Percentiles rank a stretch among this genome's conserved stretches.
phyloP scores from a whole-genome alignment of 2,329 filamentous ascomycete species.

The Cadophora malorum region DNA sequence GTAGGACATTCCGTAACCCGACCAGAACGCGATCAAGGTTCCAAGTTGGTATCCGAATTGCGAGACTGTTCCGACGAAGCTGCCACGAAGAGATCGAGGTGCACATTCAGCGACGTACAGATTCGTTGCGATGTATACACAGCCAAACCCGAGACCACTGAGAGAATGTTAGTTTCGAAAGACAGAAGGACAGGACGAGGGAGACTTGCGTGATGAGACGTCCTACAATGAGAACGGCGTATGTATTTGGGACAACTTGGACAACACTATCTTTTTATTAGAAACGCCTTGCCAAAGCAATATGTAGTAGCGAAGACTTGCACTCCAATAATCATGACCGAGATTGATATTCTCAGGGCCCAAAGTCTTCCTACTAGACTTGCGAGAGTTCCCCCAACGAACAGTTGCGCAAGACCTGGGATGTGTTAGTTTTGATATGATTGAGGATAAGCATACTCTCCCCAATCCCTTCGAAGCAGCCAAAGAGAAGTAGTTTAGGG shows the following conservation, averaged over 20 bases:
- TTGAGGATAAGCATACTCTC: background rate
- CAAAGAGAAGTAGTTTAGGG: background rate
- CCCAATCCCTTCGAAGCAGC: background rate
- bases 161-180: background rate
- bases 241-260: constrained; percentile 51
- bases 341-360: constrained; percentile 50
- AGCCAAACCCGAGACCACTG: constrained; percentile 51
- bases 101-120: constrained; percentile 52
- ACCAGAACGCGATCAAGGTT: constrained; percentile 53
- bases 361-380: constrained; percentile 48
- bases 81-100: constrained; percentile 48
- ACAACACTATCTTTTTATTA: constrained; percentile 42
- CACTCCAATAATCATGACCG: constrained; percentile 50
- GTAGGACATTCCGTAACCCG: constrained; percentile 52
- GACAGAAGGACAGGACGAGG: background rate
- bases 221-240: constrained; percentile 49
- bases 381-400: constrained; percentile 49
- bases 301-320: constrained; percentile 26
- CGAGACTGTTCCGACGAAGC: constrained; percentile 49
- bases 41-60: constrained; percentile 54
- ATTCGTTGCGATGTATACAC: constrained; percentile 51
- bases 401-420: constrained; percentile 48
- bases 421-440: background rate
- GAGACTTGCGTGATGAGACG: constrained; percentile 47
- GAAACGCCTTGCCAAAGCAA: background rate